Evolutionary conservation across 306 rosid species (phyloP).

Genomic region (Oxytropis ochrocephala): DNA sequence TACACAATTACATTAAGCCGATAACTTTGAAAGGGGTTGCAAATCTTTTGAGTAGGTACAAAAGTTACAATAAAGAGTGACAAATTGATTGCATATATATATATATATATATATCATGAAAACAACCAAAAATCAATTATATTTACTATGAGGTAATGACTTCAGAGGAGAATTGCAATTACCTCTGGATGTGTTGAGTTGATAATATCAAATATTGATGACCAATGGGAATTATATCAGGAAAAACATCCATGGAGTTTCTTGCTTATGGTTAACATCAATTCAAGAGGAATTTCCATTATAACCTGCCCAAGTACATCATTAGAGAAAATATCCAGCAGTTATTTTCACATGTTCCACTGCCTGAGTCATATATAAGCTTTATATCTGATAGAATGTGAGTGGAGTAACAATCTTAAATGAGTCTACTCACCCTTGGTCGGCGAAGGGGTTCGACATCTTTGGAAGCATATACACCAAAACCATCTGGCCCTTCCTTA

Average conservation of each 20-base stretch:
- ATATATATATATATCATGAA: too few relatives aligned
- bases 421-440: too few relatives aligned
- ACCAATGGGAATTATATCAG: conserved; percentile 83
- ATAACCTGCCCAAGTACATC: conserved; percentile 54
- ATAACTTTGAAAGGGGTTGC: neutral
- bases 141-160: too few relatives aligned
- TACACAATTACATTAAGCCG: conserved; percentile 19
- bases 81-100: neutral
- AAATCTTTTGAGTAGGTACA: neutral
- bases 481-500: conserved; percentile 90
- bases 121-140: too few relatives aligned
- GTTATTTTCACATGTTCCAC: too few relatives aligned
- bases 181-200: too few relatives aligned
- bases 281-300: conserved; percentile 91
- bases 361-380: too few relatives aligned
- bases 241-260: conserved; percentile 94
- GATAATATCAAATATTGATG: conserved; percentile 90
- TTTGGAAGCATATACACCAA: conserved; percentile 95
- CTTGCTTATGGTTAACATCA: conserved; percentile 84
- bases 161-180: too few relatives aligned
- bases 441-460: conserved; percentile 91
- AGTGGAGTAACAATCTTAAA: too few relatives aligned
- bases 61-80: neutral
- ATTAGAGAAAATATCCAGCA: conserved; percentile 12
- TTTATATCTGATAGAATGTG: too few relatives aligned